These are phyloP conservation scores for Sugiyamaella marilandica DNA, from an alignment of 805 yeast genomes.

Conservation along the genomic window DNA sequence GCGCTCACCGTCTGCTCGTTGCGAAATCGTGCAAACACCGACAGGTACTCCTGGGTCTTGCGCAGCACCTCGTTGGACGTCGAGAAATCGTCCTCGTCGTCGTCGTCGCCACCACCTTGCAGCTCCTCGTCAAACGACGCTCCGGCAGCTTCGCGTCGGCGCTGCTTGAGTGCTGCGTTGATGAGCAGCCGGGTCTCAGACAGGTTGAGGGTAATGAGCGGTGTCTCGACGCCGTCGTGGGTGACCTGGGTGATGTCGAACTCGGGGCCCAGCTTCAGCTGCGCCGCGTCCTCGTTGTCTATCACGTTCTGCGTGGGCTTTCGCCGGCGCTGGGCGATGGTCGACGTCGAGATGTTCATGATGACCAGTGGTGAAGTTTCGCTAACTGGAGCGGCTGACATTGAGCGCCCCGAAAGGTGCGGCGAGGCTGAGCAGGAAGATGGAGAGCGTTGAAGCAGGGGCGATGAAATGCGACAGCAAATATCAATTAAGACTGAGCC, in stretches of 20 bases:
- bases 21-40: slow-evolving; percentile 83
- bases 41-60: slow-evolving; percentile 82
- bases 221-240: slow-evolving; percentile 73
- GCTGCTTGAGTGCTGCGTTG: slow-evolving; percentile 80
- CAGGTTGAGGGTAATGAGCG: slow-evolving; percentile 76
- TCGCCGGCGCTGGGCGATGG: slow-evolving; percentile 80
- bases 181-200: slow-evolving; percentile 88
- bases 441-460: too few relatives aligned
- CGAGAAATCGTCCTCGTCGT: slow-evolving; percentile 32
- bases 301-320: slow-evolving; percentile 56
- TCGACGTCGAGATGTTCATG: slow-evolving; percentile 88
- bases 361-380: slow-evolving; percentile 4
- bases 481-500: too few relatives aligned
- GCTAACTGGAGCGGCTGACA: too few relatives aligned
- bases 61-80: slow-evolving; percentile 59
- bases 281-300: slow-evolving; percentile 90
- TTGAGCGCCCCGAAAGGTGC: too few relatives aligned
- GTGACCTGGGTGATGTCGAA: slow-evolving; percentile 76
- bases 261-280: slow-evolving; percentile 86
- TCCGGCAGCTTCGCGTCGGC: slow-evolving; percentile 46
- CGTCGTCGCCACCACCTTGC: slow-evolving; percentile 34
- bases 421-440: too few relatives aligned
- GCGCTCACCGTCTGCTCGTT: slow-evolving; percentile 91
- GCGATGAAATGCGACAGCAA: too few relatives aligned
- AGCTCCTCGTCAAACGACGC: slow-evolving; percentile 30